Percentiles rank a stretch among this genome's conserved stretches.
These are phyloP conservation scores for Magnaporthiopsis poae DNA, from an alignment of 2,329 filamentous ascomycete species.

Conservation along the genomic window DNA sequence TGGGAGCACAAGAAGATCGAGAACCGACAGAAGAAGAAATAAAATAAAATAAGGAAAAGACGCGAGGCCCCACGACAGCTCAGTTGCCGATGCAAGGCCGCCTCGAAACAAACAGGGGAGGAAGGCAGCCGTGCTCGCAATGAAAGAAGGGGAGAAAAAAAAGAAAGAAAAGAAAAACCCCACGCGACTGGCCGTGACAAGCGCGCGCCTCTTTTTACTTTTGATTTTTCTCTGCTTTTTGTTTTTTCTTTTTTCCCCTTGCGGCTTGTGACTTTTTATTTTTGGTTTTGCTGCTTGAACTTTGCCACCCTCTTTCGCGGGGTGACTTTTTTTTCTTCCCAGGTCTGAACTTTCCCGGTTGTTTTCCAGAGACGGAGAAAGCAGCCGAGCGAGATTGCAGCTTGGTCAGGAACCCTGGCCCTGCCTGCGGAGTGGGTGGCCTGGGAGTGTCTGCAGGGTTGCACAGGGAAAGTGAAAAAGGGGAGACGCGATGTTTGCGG, in stretches of 20 bases:
- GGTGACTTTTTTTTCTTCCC: background rate
- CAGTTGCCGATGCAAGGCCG: background rate
- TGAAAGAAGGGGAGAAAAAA: conserved; percentile 12
- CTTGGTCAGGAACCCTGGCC: background rate
- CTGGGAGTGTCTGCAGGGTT: background rate
- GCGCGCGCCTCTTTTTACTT: conserved; percentile 22
- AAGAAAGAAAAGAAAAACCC: conserved; percentile 15
- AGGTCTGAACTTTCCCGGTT: background rate
- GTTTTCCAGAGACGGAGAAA: background rate
- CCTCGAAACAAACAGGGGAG: background rate
- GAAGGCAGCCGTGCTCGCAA: background rate
- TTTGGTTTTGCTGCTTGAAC: background rate
- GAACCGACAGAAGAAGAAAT: background rate
- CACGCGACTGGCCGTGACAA: conserved; percentile 22
- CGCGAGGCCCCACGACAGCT: conserved; percentile 1
- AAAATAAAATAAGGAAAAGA: conserved; percentile 1
- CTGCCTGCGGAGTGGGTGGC: background rate
- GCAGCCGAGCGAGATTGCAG: background rate
- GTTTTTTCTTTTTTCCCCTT: background rate
- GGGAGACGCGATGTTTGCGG: conserved; percentile 5
- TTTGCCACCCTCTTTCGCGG: background rate
- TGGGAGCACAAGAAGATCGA: conserved; percentile 4
- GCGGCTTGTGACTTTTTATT: background rate
- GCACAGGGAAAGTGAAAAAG: conserved; percentile 3
- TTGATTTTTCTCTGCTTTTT: conserved; percentile 5